Evolutionary conservation across 192 early-diverging fungal genomes (phyloP).

Genomic region (Entophlyctis luteolus): DNA sequence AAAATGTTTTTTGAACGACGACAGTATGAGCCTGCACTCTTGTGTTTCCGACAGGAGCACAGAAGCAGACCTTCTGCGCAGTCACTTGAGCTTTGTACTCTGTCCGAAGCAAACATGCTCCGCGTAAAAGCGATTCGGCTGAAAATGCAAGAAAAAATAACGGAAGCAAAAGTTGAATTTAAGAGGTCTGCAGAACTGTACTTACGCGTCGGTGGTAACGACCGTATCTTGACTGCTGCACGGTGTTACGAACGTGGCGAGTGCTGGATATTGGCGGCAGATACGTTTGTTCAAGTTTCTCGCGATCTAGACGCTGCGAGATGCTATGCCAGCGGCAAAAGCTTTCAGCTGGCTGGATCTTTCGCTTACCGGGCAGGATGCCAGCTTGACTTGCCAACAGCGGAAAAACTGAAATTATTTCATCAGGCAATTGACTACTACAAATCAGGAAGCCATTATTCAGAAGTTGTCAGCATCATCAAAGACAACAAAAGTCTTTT

Average conservation of each 20-base stretch:
- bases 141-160: neutral
- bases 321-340: neutral
- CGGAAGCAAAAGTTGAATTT: neutral
- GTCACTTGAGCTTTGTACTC: neutral
- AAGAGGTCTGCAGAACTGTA: neutral
- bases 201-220: neutral
- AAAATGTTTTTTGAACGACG: constrained; percentile 3
- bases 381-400: neutral
- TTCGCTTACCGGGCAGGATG: neutral
- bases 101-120: neutral
- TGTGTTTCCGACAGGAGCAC: constrained; percentile 17
- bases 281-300: neutral
- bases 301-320: neutral
- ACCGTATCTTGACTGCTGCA: neutral
- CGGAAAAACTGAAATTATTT: too few species aligned
- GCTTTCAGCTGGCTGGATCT: neutral
- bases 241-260: neutral
- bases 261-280: neutral
- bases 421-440: too few species aligned
- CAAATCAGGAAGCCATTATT: too few species aligned
- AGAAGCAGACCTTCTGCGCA: neutral
- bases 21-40: constrained; percentile 13
- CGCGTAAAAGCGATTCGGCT: neutral
- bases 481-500: too few species aligned
- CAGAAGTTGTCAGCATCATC: too few species aligned